These are phyloP conservation scores for Favolaschia claudopus DNA, from an alignment of 768 basidiomycete species.

Conservation along the genomic window DNA sequence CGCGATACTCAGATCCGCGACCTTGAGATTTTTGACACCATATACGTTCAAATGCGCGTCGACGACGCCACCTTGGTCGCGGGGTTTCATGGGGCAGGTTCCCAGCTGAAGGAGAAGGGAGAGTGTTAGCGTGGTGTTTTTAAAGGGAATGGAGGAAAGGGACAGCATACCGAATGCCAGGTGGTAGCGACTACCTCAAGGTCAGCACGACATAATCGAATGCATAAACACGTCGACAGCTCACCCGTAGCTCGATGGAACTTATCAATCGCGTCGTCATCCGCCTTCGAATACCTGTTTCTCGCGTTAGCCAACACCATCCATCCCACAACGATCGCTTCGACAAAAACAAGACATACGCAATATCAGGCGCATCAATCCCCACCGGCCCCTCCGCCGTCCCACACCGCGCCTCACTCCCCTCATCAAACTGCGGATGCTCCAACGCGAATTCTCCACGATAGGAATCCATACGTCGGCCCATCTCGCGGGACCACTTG, in stretches of 20 bases:
- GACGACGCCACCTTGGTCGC: constrained; percentile 52
- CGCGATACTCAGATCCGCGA: constrained; percentile 41
- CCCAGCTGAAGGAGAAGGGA: constrained; percentile 42
- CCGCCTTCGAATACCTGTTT: constrained; percentile 18
- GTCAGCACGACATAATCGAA: too few relatives aligned
- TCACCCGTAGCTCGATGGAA: neutral
- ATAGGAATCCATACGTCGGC: constrained; percentile 43
- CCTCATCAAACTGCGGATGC: neutral
- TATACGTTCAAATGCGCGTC: constrained; percentile 54
- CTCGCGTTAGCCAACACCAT: neutral
- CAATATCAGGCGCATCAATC: constrained; percentile 14
- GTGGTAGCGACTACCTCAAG: neutral
- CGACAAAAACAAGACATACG: neutral
- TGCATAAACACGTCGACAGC: neutral
- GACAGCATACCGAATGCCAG: neutral
- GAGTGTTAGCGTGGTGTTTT: neutral
- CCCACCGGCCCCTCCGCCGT: constrained; percentile 4
- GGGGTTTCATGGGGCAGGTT: constrained; percentile 57
- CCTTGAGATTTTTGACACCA: constrained; percentile 49
- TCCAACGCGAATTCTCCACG: constrained; percentile 12
- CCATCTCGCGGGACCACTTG: constrained; percentile 46
- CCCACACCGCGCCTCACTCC: neutral
- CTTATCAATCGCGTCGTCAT: constrained; percentile 23
- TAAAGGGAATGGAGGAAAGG: neutral
- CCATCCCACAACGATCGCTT: too few relatives aligned